Base-by-base conservation (phyloP, 139 green algal species). In the Pseudopediastrum boryanum region DNA sequence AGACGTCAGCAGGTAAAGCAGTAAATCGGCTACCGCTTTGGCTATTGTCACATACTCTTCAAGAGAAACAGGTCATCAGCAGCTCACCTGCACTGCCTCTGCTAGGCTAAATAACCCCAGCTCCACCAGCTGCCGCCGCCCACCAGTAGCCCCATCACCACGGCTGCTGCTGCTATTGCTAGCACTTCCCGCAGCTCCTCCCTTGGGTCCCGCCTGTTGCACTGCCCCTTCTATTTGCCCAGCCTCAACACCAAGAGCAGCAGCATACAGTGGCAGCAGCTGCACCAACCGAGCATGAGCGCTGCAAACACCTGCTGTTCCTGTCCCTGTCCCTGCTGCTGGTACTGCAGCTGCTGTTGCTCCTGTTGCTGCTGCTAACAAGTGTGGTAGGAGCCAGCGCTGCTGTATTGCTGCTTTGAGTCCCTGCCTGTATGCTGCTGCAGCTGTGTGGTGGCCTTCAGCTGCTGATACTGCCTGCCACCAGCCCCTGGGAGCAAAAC, bases 401-500 rank as follows among this genome's bases (percentile, higher is more conserved):
- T 79, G 70, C 5, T 78, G 59, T 36, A 87, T 74, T 7, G 76
- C 75, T 2, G 50, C 44, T 0, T 33, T 29, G 46, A 58, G 56
- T 4, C 41, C 41, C 23, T 21, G 43, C 3, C 85, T 70, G 72
- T 81, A 74, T 3, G 51, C 16, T 0, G 56, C 71, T 0, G 87
- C 89, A 25, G 64, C 54, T 4, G 50, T 29, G 6, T 10, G 3
- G 25, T 59, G 4, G 8, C 38, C 29, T 75, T 90, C 85, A 0
- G 88, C 85, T 25, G 83, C 80, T 31, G 36, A 7, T 5, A 76
- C 48, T 25, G 23, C 19, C 7, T 71, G 44, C 88, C 86, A 92
- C 86, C 86, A 91, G 44, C 74, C 41, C 68, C 74, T 81, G 63
- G 1, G 38, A n/a, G n/a, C n/a, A n/a, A n/a, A n/a, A n/a, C n/a